A percentile compares a stretch with the other conserved stretches of the same genome.
phyloP scores from a whole-genome alignment of 352 stramenopile genomes.

The Globisporangium takayamanum region DNA sequence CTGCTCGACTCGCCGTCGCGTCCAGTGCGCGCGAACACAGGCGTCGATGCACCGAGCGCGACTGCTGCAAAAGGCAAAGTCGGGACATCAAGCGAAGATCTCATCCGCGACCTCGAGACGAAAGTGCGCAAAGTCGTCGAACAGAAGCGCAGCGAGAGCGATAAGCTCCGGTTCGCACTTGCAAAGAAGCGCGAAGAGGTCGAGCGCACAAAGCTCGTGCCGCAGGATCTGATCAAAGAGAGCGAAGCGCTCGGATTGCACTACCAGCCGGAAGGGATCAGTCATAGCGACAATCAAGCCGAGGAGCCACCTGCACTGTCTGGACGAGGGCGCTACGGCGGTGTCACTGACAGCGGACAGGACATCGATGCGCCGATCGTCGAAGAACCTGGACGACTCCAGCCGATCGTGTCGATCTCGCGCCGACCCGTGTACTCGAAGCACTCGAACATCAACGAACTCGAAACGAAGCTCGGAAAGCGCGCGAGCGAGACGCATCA shows the following conservation, averaged over 20 bases:
- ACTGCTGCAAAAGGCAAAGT: slow-evolving; percentile 32
- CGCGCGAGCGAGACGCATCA: slow-evolving; percentile 51
- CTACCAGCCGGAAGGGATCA: slow-evolving; percentile 16
- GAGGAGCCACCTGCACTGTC: slow-evolving; percentile 10
- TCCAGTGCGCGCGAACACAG: slow-evolving; percentile 6
- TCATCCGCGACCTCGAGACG: slow-evolving; percentile 67
- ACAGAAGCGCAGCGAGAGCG: slow-evolving; percentile 66
- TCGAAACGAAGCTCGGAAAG: slow-evolving; percentile 58
- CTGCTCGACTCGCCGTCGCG: slow-evolving; percentile 14
- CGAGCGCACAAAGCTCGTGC: slow-evolving; percentile 44
- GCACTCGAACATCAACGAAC: slow-evolving; percentile 73
- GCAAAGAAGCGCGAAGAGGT: slow-evolving; percentile 66
- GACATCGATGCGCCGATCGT: slow-evolving; percentile 17
- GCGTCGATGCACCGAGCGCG: neutral
- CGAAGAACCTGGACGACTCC: slow-evolving; percentile 45
- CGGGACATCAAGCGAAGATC: slow-evolving; percentile 57
- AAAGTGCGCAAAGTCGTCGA: slow-evolving; percentile 81
- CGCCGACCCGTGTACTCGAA: slow-evolving; percentile 78
- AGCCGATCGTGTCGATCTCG: slow-evolving; percentile 72
- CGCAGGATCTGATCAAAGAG: slow-evolving; percentile 77
- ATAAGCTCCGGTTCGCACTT: slow-evolving; percentile 63
- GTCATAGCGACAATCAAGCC: slow-evolving; percentile 15
- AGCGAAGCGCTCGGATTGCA: slow-evolving; percentile 61
- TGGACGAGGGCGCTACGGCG: neutral
- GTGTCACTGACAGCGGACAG: neutral